Conservation (phyloP, 306 rosid genomes). For the Sphenostylis stenocarpa region DNA sequence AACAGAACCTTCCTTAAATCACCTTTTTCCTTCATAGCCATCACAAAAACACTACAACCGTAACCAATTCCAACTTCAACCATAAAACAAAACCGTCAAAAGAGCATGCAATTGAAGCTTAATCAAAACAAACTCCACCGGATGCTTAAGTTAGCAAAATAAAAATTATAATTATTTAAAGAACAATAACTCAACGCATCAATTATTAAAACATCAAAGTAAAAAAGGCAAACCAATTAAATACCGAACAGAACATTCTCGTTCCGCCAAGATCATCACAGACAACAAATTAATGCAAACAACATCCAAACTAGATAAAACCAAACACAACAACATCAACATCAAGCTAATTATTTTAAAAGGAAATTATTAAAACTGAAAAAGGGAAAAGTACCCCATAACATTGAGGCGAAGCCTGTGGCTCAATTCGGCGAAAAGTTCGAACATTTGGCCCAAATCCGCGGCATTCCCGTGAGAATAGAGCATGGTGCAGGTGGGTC, state of each 20-base stretch:
- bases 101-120: neutral
- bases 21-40: constrained; percentile 14
- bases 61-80: neutral
- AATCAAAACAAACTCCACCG: neutral
- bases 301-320: neutral
- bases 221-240: constrained; percentile 22
- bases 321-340: neutral
- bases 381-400: constrained; percentile 50
- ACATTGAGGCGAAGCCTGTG: constrained; percentile 78
- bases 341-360: neutral
- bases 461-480: constrained; percentile 96
- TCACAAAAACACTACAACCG: constrained; percentile 16
- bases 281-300: constrained; percentile 19
- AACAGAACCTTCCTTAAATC: constrained; percentile 15
- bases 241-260: neutral
- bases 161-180: neutral
- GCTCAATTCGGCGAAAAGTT: constrained; percentile 85
- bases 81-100: neutral
- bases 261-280: constrained; percentile 5
- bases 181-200: neutral
- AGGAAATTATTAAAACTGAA: neutral
- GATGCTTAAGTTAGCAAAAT: neutral
- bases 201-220: neutral
- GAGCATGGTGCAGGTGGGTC: constrained; percentile 74
- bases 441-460: constrained; percentile 95